phyloP scores from a whole-genome alignment of 2,329 filamentous ascomycete genomes.

The Sporothrix sp. region DNA sequence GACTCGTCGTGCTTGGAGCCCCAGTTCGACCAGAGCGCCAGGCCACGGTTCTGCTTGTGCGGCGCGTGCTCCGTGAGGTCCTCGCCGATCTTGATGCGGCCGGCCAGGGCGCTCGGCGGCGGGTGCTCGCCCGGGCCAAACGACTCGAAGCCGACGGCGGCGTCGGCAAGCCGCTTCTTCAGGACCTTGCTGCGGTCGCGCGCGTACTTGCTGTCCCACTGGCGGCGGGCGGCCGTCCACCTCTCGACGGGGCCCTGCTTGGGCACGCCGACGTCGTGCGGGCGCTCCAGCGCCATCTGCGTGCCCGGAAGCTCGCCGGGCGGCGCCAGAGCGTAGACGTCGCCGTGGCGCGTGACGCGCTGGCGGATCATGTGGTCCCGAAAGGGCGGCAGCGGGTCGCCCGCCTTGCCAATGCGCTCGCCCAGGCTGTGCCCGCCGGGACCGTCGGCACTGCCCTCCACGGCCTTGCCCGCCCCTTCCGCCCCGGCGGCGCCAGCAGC shows the following conservation, averaged over 20 bases:
- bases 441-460: background rate
- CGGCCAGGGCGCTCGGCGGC: slow-evolving; percentile 74
- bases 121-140: slow-evolving; percentile 65
- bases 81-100: slow-evolving; percentile 46
- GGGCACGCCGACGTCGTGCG: slow-evolving; percentile 62
- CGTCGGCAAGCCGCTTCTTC: slow-evolving; percentile 62
- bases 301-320: slow-evolving; percentile 56
- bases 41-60: slow-evolving; percentile 55
- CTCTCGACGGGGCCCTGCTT: slow-evolving; percentile 71
- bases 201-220: slow-evolving; percentile 66
- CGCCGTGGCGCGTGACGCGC: slow-evolving; percentile 68
- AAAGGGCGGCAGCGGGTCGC: slow-evolving; percentile 73
- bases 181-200: slow-evolving; percentile 62
- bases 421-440: slow-evolving; percentile 2
- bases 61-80: slow-evolving; percentile 39
- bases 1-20: slow-evolving; percentile 80
- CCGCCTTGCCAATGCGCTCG: slow-evolving; percentile 65
- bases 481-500: background rate
- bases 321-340: slow-evolving; percentile 57
- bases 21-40: slow-evolving; percentile 80
- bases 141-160: slow-evolving; percentile 59
- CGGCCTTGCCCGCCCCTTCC: slow-evolving; percentile 11
- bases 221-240: slow-evolving; percentile 66
- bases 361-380: slow-evolving; percentile 86
- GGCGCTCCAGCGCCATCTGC: slow-evolving; percentile 47